Conservation (phyloP, 345 rosid species). For the Sonneratia caseolaris region DNA sequence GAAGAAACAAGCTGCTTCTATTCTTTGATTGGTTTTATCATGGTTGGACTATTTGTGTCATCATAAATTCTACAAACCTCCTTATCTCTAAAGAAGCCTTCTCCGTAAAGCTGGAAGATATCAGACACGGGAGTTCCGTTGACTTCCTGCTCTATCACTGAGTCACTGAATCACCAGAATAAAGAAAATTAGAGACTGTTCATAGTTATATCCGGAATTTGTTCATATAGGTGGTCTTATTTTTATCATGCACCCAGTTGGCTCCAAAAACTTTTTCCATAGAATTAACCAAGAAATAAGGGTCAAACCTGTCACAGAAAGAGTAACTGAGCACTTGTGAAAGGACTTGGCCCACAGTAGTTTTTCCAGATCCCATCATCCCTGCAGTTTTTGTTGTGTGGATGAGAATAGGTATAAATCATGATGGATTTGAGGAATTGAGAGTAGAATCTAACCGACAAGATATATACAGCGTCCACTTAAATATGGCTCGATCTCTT, state of each 20-base stretch:
- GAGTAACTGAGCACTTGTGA: conserved; percentile 61
- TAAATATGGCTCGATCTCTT: conserved; percentile 62
- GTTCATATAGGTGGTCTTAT: background rate
- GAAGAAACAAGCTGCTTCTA: background rate
- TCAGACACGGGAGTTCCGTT: conserved; percentile 68
- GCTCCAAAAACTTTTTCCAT: too few species aligned
- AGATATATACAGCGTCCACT: conserved; percentile 75
- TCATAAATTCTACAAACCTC: conserved; percentile 43
- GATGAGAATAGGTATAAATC: background rate
- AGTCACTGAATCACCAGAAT: conserved; percentile 42
- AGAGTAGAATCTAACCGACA: conserved; percentile 61
- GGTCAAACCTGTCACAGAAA: conserved; percentile 71
- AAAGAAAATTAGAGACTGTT: background rate
- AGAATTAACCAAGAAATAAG: background rate
- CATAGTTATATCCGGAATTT: conserved; percentile 27
- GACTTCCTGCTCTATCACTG: conserved; percentile 52
- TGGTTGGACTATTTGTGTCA: background rate
- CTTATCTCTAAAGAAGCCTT: conserved; percentile 70
- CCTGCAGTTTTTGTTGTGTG: conserved; percentile 32
- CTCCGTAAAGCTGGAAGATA: conserved; percentile 72
- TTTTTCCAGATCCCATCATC: conserved; percentile 98
- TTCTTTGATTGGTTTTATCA: background rate
- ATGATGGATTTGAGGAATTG: background rate
- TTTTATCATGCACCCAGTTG: too few species aligned
- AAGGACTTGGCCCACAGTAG: conserved; percentile 83